A percentile compares a stretch with the other conserved stretches of the same genome.
Evolutionary conservation across 139 green algal genomes (phyloP).

Genomic region (Volvox africanus): DNA sequence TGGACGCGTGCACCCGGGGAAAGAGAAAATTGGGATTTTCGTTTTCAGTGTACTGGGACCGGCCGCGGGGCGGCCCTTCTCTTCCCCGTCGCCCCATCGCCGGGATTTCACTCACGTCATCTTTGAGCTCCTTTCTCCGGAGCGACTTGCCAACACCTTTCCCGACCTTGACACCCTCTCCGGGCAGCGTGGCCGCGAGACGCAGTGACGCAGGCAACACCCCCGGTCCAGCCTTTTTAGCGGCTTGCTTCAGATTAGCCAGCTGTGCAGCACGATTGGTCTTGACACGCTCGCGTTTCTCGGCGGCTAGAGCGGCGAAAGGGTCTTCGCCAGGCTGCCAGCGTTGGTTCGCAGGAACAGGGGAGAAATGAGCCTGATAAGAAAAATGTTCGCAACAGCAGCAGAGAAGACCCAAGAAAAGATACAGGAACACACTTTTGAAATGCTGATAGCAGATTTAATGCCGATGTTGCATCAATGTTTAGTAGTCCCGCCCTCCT

Average conservation of each 20-base stretch:
- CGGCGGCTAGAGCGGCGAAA: conserved; percentile 79
- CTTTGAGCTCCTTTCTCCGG: conserved; percentile 79
- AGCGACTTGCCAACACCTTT: conserved; percentile 44
- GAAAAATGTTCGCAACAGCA: too few species aligned
- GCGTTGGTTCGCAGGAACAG: background rate
- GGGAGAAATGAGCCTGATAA: background rate
- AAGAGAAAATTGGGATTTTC: background rate
- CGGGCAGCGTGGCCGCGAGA: conserved; percentile 78
- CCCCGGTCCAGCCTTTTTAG: conserved; percentile 56
- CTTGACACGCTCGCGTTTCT: conserved; percentile 85
- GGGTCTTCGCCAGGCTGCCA: conserved; percentile 88
- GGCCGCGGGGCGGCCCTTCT: too few species aligned
- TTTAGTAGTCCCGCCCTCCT: too few species aligned
- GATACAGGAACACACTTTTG: too few species aligned
- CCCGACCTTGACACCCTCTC: conserved; percentile 68
- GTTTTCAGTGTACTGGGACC: background rate
- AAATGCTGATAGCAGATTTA: too few species aligned
- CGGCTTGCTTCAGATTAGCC: conserved; percentile 82
- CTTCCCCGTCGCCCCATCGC: too few species aligned
- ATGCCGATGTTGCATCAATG: too few species aligned
- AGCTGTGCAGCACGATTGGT: conserved; percentile 81
- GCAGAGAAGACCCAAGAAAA: too few species aligned
- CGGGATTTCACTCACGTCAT: conserved; percentile 66
- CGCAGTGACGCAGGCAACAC: conserved; percentile 82
- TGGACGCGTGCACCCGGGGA: background rate